Base-by-base conservation (phyloP, 1,284 basidiomycete genomes). In the Coniferiporia weirii region DNA sequence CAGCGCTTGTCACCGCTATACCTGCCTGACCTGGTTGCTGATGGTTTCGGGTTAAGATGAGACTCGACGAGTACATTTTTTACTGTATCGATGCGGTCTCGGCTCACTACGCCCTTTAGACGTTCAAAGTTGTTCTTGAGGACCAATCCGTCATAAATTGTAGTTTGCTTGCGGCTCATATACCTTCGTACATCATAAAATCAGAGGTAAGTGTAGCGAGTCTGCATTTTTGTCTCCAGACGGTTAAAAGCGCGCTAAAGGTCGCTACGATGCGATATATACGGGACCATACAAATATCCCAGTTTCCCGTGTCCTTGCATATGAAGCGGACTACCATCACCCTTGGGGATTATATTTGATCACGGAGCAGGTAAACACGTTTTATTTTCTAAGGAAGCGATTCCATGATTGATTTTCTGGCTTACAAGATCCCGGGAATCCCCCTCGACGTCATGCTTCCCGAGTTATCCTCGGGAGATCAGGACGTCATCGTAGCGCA, bases 241-340 rank as follows among this genome's bases (percentile, higher is more conserved):
- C 13, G 27, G n/a, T n/a, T 48, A 27, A 56, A 38, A 50, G 17
- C 22, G 6, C n/a, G 44, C 20, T 36, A 13, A 10, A 72, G 71
- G 64, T 67, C n/a, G 70, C 71, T 19, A 72, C 71, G 2, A 63
- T 69, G 62, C 61, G 62, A 8, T 73, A 68, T 55, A 51, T 73
- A 19, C 64, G 65, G 12, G 62, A 66, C 44, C 61, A 60, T 12
- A 70, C 70, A 15, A 66, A 68, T 3, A 68, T 72, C 12, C 70
- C 71, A 20, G 65, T 68, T 12, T 66, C 68, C 0, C 52, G 60
- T 9, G 63, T 71, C 10, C 56, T 71, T 9, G 64, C 67, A 4
- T 65, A 64, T 35, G 59, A 61, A 17, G 40, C 59, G 12, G 60
- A 64, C 35, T 40, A 60, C 1, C 54, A 52, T 7, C 63, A 64